Evolutionary conservation across 2,329 filamentous ascomycete genomes (phyloP), one percentile per base, ranked within the genome.

Genomic region (Paecilomyces niveus): DNA sequence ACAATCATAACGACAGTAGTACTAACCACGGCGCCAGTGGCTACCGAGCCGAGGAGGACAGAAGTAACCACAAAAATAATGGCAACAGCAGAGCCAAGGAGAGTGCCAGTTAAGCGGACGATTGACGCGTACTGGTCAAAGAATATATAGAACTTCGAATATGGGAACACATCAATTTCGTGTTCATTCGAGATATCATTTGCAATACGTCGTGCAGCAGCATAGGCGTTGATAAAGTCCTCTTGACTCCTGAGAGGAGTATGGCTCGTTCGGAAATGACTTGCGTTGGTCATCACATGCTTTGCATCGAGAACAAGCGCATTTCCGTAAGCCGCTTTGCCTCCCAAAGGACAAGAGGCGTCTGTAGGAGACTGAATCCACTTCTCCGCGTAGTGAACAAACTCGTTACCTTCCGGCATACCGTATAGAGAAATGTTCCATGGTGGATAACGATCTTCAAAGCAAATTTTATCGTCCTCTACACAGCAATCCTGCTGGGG

Each of bases 71-170:
- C 71, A 59, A 97, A 88, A 60, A 97, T 96, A 63, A 96, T 89
- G 26, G 83, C 90, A 13, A 97, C 80, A 0, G 92, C 93, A 3
- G 90, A 89, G 49, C 89, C 88, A 31, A 99, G 83, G 1, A 99
- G 84, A 0, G 88, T 85, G 0, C 83, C 88, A 0, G 93, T 92
- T 3, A 97, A 81, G 10, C 83, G 81, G 21, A 96, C 85, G 61
- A 99, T 97, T 59, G 84, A 85, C 5, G 90, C 83, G 70, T 99
- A 99, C 72, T 97, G 94, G 71, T 99, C 94, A 72, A 99, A 99
- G 83, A 97, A 99, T 72, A 99, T 92, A 78, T 99, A 99, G 73
- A 96, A 96, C 61, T 97, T 88, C 65, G 90, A 95, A 78, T 99
- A 99, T 0, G 94, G 91, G 81, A 99, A 99, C 2, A 99, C 87